Evolutionary conservation across 1,284 basidiomycete genomes (phyloP), one percentile per base, ranked within the genome.

Genomic region (Ustanciosporium gigantosporum): DNA sequence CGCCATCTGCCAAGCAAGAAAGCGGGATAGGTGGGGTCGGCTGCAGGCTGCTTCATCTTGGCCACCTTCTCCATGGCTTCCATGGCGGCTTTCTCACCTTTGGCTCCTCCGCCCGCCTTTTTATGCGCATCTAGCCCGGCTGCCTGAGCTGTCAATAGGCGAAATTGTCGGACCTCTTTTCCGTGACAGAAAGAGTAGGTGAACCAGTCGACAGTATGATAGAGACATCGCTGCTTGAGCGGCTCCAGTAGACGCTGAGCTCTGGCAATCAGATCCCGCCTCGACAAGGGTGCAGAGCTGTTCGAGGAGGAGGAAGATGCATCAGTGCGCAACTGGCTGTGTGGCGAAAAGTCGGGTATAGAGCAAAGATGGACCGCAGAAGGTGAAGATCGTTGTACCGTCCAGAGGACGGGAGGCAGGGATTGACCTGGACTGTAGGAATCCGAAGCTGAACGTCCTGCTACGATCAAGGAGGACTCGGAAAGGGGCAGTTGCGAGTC

Each of bases 181-280:
- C 72, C 72, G 16, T 73, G 61, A 41, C 72, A 74, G 60, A 69
- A 66, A 25, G 52, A 44, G 48, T 74, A 74, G 24, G 70, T 73
- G 45, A 74, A 74, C 72, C 72, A 74, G 25, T 73, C 70, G 6
- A 53, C 22, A 15, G 57, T 68, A 36, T 71, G 66, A 31, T 68
- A 74, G 29, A 74, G 55, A 27, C 72, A 74, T 3, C 39, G 34
- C 14, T 53, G 43, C 41, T 70, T 67, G 20, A 74, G 40, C 0
- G 72, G 72, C 7, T 68, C 61, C 5, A 74, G 50, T 19, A 73
- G 41, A 1, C 19, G n/a, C 21, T 62, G 49, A 6, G 47, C 68
- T 13, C 40, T 36, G 4, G 41, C 34, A 5, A 70, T 51, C 1
- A 68, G 27, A 2, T 57, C 41, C 17, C 38, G 41, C 16, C 45